Percentiles rank a stretch among this genome's conserved stretches.
These are phyloP conservation scores for Sambucus nigra DNA, from an alignment of 129 eudicot species.

Conservation along the genomic window DNA sequence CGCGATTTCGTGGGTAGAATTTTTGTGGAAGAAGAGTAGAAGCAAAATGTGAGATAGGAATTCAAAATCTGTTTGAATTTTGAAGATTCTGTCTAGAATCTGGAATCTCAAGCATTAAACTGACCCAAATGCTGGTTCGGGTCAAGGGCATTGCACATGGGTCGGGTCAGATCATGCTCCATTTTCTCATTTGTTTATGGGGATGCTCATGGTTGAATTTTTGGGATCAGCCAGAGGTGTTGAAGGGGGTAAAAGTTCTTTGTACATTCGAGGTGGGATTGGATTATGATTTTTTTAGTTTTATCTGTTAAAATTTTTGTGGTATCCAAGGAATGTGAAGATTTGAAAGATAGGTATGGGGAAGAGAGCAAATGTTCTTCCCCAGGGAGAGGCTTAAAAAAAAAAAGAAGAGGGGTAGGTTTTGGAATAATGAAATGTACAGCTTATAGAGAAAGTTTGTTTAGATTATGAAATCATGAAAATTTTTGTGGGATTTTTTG, in stretches of 20 bases:
- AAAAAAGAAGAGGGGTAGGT: conserved; percentile 11
- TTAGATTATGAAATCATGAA: conserved; percentile 33
- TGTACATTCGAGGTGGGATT: conserved; percentile 42
- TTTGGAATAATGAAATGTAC: conserved; percentile 70
- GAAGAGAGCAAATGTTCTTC: conserved; percentile 20
- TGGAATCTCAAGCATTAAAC: background rate
- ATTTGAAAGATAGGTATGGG: conserved; percentile 27
- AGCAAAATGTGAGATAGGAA: background rate
- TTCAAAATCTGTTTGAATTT: background rate
- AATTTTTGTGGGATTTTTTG: conserved; percentile 20
- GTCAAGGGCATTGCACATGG: background rate
- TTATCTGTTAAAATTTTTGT: conserved; percentile 27
- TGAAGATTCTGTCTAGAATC: conserved; percentile 36
- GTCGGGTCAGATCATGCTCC: background rate
- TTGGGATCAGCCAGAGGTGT: conserved; percentile 26
- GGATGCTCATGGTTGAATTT: conserved; percentile 33
- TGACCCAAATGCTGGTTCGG: background rate
- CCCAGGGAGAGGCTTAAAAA: conserved; percentile 21
- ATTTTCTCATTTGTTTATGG: background rate
- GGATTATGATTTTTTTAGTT: conserved; percentile 17
- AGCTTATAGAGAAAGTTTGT: conserved; percentile 36
- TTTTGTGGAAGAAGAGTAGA: conserved; percentile 73
- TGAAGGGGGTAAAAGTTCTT: conserved; percentile 8
- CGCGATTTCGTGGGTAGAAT: conserved; percentile 76
- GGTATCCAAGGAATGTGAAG: conserved; percentile 45